phyloP scores from a whole-genome alignment of 192 early-diverging fungal species.

The Nowakowskiella sp. region DNA sequence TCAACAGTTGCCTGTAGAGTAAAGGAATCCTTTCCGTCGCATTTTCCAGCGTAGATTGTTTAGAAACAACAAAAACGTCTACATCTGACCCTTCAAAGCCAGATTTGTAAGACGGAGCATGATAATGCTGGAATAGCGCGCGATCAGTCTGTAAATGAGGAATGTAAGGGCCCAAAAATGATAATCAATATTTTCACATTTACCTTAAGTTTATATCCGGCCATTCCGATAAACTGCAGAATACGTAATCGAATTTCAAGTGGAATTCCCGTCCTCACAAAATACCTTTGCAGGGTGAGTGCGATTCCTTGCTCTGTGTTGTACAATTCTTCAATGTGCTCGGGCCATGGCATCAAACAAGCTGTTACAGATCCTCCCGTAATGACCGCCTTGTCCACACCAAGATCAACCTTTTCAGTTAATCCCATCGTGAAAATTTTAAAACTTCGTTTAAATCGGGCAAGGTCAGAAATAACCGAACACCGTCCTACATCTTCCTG shows the following conservation, averaged over 20 bases:
- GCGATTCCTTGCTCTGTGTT: background rate
- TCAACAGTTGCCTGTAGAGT: too few species aligned
- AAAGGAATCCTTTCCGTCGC: too few species aligned
- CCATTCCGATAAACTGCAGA: slow-evolving; percentile 1
- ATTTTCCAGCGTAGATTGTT: too few species aligned
- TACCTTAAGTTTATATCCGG: background rate
- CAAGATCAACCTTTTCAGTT: slow-evolving; percentile 6
- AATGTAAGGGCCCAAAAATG: background rate
- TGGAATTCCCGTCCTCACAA: slow-evolving; percentile 5
- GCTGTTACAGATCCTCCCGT: slow-evolving; percentile 21
- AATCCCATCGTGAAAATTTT: slow-evolving; percentile 23
- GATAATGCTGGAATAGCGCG: too few species aligned
- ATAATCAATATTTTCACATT: slow-evolving; percentile 14
- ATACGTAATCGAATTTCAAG: slow-evolving; percentile 11
- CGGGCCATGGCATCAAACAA: slow-evolving; percentile 20
- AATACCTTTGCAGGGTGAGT: background rate
- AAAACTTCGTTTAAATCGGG: slow-evolving; percentile 13
- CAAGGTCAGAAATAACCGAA: slow-evolving; percentile 14
- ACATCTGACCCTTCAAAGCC: slow-evolving; percentile 8
- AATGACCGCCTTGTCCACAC: slow-evolving; percentile 9
- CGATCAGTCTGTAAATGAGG: background rate
- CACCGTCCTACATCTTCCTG: slow-evolving; percentile 2
- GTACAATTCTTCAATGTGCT: slow-evolving; percentile 8
- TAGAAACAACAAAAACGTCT: slow-evolving; percentile 17
- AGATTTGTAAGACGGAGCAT: too few species aligned